Evolutionary conservation across 2,329 filamentous ascomycete genomes (phyloP).

Genomic region (Ophiocordyceps camponoti-floridani): DNA sequence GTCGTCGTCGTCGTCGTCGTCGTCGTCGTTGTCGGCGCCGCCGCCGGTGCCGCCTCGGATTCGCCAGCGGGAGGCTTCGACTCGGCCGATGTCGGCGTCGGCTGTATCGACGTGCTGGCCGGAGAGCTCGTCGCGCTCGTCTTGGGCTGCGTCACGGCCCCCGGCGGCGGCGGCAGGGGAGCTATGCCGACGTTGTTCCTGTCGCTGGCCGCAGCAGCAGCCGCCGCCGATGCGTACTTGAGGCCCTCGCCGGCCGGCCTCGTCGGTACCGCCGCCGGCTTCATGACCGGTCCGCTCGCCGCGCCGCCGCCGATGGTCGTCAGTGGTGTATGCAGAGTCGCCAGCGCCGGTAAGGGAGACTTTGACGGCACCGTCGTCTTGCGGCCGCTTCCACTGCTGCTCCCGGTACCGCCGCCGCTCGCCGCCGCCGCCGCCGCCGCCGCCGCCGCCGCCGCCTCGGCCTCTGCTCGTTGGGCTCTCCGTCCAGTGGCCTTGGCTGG

Average conservation of each 20-base stretch:
- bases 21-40: too few relatives aligned
- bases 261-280: constrained; percentile 74
- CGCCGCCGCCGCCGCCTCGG: constrained; percentile 22
- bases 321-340: constrained; percentile 66
- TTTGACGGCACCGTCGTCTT: constrained; percentile 82
- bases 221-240: constrained; percentile 93
- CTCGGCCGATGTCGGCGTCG: constrained; percentile 13
- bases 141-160: constrained; percentile 32
- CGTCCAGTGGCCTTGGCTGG: constrained; percentile 23
- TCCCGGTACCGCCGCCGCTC: background rate
- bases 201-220: constrained; percentile 78
- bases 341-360: constrained; percentile 81
- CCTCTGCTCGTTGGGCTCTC: constrained; percentile 39
- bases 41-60: background rate
- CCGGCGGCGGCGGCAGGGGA: constrained; percentile 79
- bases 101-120: constrained; percentile 25
- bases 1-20: background rate
- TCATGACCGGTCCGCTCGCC: constrained; percentile 52
- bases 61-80: constrained; percentile 6
- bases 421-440: constrained; percentile 15
- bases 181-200: constrained; percentile 81
- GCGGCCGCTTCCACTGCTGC: constrained; percentile 35
- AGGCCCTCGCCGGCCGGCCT: constrained; percentile 76
- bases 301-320: constrained; percentile 40
- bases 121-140: constrained; percentile 38